Evolutionary conservation across 2,329 filamentous ascomycete species (phyloP).

Genomic region (Colletotrichum gloeosporioides): DNA sequence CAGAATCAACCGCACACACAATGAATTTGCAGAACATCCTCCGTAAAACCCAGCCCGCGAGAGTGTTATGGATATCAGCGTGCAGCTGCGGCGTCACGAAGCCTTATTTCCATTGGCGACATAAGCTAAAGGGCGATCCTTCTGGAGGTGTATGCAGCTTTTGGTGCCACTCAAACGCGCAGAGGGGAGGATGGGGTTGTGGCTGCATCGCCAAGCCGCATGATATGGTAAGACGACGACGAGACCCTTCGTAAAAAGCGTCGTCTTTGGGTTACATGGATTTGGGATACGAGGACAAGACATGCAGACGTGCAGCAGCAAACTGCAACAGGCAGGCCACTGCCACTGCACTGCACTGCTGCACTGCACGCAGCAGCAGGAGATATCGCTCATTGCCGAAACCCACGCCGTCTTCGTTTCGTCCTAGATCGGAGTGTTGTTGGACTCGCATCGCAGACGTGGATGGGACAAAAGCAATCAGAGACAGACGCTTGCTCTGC

Average conservation of each 20-base stretch:
- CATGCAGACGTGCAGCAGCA: slow-evolving; percentile 13
- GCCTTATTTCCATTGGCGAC: background rate
- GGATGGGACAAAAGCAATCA: background rate
- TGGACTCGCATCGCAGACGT: background rate
- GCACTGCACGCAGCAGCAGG: background rate
- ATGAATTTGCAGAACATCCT: background rate
- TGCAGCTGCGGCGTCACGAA: slow-evolving; percentile 1
- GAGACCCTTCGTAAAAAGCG: slow-evolving; percentile 2
- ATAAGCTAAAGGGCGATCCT: background rate
- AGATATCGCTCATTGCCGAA: background rate
- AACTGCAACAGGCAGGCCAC: background rate
- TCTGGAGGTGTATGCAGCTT: background rate
- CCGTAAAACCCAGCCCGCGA: background rate
- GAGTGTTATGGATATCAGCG: background rate
- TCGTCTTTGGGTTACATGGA: slow-evolving; percentile 9
- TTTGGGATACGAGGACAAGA: slow-evolving; percentile 14
- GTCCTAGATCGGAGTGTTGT: background rate
- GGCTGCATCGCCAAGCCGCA: slow-evolving; percentile 13
- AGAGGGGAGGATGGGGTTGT: background rate
- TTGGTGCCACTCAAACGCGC: background rate
- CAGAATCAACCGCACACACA: background rate
- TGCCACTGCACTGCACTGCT: background rate
- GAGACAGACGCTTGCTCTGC: background rate
- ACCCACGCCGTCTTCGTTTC: background rate
- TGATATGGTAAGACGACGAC: slow-evolving; percentile 1